These are phyloP conservation scores for Ceratobasidium sp. DNA, from an alignment of 1,284 basidiomycete genomes.

Conservation along the genomic window DNA sequence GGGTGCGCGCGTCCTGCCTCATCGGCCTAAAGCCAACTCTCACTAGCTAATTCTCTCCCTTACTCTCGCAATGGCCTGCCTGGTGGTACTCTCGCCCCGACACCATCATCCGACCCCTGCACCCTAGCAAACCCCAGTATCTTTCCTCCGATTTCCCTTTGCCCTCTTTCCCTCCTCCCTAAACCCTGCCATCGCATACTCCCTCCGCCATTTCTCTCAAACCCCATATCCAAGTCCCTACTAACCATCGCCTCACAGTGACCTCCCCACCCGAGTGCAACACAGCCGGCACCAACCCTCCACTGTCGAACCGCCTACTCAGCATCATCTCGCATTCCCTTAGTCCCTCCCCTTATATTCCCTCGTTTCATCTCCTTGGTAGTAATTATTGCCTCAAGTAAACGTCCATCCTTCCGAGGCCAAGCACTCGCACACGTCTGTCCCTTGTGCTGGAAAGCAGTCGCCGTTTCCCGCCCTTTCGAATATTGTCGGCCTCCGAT, in stretches of 20 bases:
- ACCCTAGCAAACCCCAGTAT: slow-evolving; percentile 47
- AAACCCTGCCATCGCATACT: slow-evolving; percentile 59
- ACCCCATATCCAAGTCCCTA: slow-evolving; percentile 29
- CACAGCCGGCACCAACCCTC: slow-evolving; percentile 78
- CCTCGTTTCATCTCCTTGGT: slow-evolving; percentile 51
- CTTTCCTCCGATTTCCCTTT: slow-evolving; percentile 72
- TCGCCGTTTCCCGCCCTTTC: slow-evolving; percentile 47
- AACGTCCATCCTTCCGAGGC: slow-evolving; percentile 46
- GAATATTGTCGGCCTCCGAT: slow-evolving; percentile 56
- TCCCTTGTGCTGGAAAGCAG: neutral
- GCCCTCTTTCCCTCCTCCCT: too few species aligned
- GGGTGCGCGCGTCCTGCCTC: slow-evolving; percentile 50
- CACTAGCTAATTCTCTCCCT: neutral
- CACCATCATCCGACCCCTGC: slow-evolving; percentile 46
- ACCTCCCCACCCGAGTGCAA: slow-evolving; percentile 66
- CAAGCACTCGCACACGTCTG: slow-evolving; percentile 49
- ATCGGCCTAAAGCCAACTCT: slow-evolving; percentile 46
- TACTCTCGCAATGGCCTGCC: slow-evolving; percentile 31
- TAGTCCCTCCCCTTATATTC: slow-evolving; percentile 51
- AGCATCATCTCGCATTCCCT: slow-evolving; percentile 52
- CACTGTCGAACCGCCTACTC: slow-evolving; percentile 67
- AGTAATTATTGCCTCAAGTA: slow-evolving; percentile 40
- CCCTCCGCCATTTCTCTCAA: too few species aligned
- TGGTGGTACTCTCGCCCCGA: slow-evolving; percentile 59
- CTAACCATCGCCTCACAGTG: slow-evolving; percentile 53